Evolutionary conservation across 1,284 basidiomycete species (phyloP).

Genomic region (Peniophora sp.): DNA sequence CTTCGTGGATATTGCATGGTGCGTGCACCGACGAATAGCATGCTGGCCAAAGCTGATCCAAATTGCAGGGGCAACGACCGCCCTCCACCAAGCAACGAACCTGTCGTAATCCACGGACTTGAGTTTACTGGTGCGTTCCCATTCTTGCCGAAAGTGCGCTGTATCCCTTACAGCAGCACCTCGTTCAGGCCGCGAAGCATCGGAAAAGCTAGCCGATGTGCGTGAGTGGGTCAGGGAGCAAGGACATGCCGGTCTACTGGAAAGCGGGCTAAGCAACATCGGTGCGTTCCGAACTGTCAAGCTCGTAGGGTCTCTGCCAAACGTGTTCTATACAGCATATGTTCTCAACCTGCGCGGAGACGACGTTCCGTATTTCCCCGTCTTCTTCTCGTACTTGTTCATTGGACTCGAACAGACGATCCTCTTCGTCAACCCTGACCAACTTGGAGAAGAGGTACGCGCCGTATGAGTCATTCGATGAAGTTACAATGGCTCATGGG

Average conservation of each 20-base stretch:
- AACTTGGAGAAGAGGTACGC: constrained; percentile 49
- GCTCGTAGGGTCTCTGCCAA: neutral
- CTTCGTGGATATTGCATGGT: constrained; percentile 83
- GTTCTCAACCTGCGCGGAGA: constrained; percentile 78
- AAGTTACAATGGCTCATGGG: too few relatives aligned
- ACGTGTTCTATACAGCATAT: constrained; percentile 43
- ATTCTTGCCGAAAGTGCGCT: neutral
- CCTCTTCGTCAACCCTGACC: constrained; percentile 60
- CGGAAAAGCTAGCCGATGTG: constrained; percentile 59
- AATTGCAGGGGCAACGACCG: constrained; percentile 66
- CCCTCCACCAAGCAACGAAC: constrained; percentile 57
- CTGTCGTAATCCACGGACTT: constrained; percentile 68
- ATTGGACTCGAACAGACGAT: constrained; percentile 54
- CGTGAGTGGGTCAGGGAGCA: constrained; percentile 31
- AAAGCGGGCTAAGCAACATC: constrained; percentile 59
- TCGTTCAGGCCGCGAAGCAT: constrained; percentile 35
- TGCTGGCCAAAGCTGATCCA: too few relatives aligned
- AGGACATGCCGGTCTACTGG: constrained; percentile 41
- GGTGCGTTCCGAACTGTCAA: constrained; percentile 36
- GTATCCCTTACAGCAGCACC: neutral
- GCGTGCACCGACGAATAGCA: constrained; percentile 10
- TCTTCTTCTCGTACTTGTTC: constrained; percentile 82
- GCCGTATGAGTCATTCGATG: too few relatives aligned
- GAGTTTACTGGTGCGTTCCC: constrained; percentile 54
- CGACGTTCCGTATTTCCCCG: constrained; percentile 83